Base-by-base conservation (phyloP, 2,329 filamentous ascomycete species). In the Graphium sp. region DNA sequence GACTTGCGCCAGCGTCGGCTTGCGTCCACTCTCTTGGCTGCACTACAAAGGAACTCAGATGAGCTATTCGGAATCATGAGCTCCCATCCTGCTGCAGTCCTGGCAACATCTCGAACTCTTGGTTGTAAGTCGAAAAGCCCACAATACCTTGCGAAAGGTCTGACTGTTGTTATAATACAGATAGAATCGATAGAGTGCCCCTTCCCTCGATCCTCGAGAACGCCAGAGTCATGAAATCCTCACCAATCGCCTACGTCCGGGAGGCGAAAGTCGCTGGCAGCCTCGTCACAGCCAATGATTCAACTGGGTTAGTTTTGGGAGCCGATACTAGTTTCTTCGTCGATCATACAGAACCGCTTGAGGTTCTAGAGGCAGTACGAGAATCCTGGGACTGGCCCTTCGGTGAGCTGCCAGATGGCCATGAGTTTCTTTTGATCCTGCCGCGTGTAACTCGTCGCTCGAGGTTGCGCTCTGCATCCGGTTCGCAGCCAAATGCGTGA, bases 21-120 rank as follows among this genome's bases (percentile, higher is more conserved):
- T 32, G 50, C 49, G 23, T 37, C 32, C 20, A 33, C 37, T 31
- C 45, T 56, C 12, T 40, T 56, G 27, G 38, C 41, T 28, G 26
- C 37, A 19, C 37, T 53, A 18, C 42, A 39, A 26, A 30, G 37
- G 18, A 37, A 44, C 34, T 37, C 31, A 13, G 42, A 48, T 30
- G 42, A 49, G 34, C 36, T 51, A 24, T 55, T 46, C 34, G 49
- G 53, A 26, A 41, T 56, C 28, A 48, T 52, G 42, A 54, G 49
- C 39, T 55, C 51, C 26, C 44, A 55, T 39, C 49, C 49, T 22
- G 47, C 47, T 40, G 41, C 47, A 11, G 47, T 41, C 38, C 31
- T 48, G 25, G 47, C 50, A n/a, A n/a, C n/a, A n/a, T n/a, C n/a
- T n/a, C n/a, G n/a, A n/a, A n/a, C n/a, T n/a, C n/a, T n/a, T n/a